Base-by-base conservation (phyloP, 2,329 filamentous ascomycete species). In the Colletotrichum lupini region DNA sequence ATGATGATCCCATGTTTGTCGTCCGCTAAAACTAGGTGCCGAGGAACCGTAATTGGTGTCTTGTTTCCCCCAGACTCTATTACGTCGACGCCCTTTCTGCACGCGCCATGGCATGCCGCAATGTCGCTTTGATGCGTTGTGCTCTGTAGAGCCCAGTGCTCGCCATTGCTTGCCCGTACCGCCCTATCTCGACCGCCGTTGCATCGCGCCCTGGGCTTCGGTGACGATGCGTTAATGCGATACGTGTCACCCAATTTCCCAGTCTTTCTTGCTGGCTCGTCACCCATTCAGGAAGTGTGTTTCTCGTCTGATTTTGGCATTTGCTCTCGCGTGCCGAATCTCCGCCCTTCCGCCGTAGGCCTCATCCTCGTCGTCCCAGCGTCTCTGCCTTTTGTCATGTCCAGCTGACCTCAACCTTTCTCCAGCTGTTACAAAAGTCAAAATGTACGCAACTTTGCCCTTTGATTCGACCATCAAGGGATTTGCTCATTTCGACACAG, bases 391-490 rank as follows among this genome's bases (percentile, higher is more conserved):
- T 56, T 64, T 61, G 49, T 37, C 28, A 22, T 70, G 70, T 73
- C 67, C 70, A 73, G 70, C 70, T 73, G 70, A 73, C 70, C 70
- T 61, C 61, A 64, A 65, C 70, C 70, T 70, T 73, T 70, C 32
- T 57, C 67, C 60, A 65, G 67, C 70, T 73, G 70, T 56, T 46
- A 73, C 70, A 73, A 70, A 70, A 73, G 70, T 65, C 67, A 70
- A 73, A 73, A 70, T 49, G 16, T 60, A 60, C 30, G 42, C 46
- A 19, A 24, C 53, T 30, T 69, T 24, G 62, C 19, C 35, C 49
- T 70, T 65, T 61, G 53, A 70, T 65, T 73, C 56, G 70, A 26
- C 42, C 19, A 14, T 24, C 14, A 26, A 42, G 53, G 59, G 30
- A 24, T 46, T 26, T n/a, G 60, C 56, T 49, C 42, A 53, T 69